Evolutionary conservation across 140 eudicot species (phyloP).

Genomic region (Stevia rebaudiana): DNA sequence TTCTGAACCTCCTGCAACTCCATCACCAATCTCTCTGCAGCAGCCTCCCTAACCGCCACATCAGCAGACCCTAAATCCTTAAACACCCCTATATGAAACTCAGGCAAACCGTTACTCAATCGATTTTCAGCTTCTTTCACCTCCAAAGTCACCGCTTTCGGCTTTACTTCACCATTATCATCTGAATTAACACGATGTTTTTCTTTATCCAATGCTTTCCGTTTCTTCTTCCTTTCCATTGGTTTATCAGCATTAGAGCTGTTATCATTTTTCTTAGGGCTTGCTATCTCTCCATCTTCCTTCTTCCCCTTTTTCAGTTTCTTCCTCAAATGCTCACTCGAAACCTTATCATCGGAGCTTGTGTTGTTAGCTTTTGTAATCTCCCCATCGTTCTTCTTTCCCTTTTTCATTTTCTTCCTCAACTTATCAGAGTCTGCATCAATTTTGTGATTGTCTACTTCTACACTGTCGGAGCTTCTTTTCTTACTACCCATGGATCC

Average conservation of each 20-base stretch:
- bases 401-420: constrained; percentile 42
- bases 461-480: constrained; percentile 39
- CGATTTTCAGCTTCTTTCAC: constrained; percentile 26
- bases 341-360: constrained; percentile 15
- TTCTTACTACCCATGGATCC: constrained; percentile 54
- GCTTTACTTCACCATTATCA: constrained; percentile 20
- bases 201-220: constrained; percentile 66
- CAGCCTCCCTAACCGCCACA: constrained; percentile 50
- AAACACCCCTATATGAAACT: constrained; percentile 79
- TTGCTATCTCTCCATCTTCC: constrained; percentile 25
- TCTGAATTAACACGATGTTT: constrained; percentile 29
- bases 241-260: constrained; percentile 34
- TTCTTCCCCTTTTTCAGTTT: constrained; percentile 37
- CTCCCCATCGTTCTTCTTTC: constrained; percentile 32
- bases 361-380: background rate
- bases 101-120: constrained; percentile 43
- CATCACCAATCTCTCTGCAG: constrained; percentile 53
- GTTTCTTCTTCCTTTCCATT: constrained; percentile 77
- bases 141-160: constrained; percentile 3
- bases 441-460: constrained; percentile 16
- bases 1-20: constrained; percentile 73
- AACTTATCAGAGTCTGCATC: constrained; percentile 10
- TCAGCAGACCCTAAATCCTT: constrained; percentile 61
- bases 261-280: background rate
- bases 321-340: constrained; percentile 27